Evolutionary conservation across 148 eudicot genomes (phyloP), one percentile per base, ranked within the genome.

Genomic region (Beta vulgaris): DNA sequence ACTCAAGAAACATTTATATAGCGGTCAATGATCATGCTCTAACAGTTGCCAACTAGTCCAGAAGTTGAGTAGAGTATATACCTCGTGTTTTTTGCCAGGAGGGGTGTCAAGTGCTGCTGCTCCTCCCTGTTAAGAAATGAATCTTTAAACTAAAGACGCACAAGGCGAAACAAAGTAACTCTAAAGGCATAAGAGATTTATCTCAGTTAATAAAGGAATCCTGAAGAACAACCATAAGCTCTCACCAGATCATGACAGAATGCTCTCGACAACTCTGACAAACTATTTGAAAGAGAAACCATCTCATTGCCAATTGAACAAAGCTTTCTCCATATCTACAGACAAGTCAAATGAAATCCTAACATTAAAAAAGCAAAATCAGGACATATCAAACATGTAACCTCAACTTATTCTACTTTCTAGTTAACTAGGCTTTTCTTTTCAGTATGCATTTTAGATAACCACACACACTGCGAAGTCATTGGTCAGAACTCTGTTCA

Each of bases 271-370:
- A 82, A 73, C 69, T 89, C 94, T 26, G 87, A 86, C 43, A 93
- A 82, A 83, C 82, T 85, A 81, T 84, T 93, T 75, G 93, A 82
- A 75, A 91, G 87, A 57, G 91, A 69, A 76, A 82, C 85, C 86
- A 90, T 85, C 69, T 93, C 91, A 72, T 83, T 74, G 53, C 95
- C 98, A 84, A 91, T 77, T 44, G 77, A 82, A 68, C 84, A 87
- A 77, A 93, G 88, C 80, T 83, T 90, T 28, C 73, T 80, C 97
- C 98, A 93, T 59, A 88, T 42, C 98, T 93, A 85, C 71, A 61
- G 29, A 39, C 49, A 25, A 68, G 32, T 13, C 13, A 76, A 46
- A 59, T 12, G 8, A 65, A 66, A 55, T 54, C 26, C 11, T 46
- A 23, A 58, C 26, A 10, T 15, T n/a, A 15, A 26, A 8, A 40